Evolutionary conservation across 345 rosid genomes (phyloP), one percentile per base, ranked within the genome.

Genomic region (Nephelium lappaceum): DNA sequence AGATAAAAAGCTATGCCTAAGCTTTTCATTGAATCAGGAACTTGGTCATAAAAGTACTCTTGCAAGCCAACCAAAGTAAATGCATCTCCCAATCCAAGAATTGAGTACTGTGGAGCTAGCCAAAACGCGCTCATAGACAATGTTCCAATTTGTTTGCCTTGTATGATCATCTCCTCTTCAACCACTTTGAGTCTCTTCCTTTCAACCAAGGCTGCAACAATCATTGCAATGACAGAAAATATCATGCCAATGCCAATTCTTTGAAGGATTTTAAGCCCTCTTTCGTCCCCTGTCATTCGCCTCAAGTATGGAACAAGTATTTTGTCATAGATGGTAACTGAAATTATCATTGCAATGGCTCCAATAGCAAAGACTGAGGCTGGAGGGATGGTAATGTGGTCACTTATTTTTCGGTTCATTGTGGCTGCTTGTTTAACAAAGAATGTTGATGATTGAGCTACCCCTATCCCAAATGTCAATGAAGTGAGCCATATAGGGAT

Each of bases 1-100:
- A 89, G 87, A 67, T 86, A 89, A 23, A 93, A 72, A 3, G 91
- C 92, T 5, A 89, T 88, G 12, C 93, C 93, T 55, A 89, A 81
- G 66, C 89, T 90, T 79, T 89, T 83, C 92, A 91, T 88, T 1
- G 92, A 89, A 81, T 89, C 91, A 14, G 93, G 94, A 57, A 87
- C 89, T 82, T 91, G 92, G 76, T 87, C 94, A 73, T 90, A 90
- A 75, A 90, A 93, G 66, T 84, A 89, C 80, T 90, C 97, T 76
- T 90, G 94, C 77, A 91, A 81, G 11, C 94, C 92, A 25, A 88
- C 88, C 43, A 90, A 78, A 3, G 86, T 77, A 74, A 89, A 89
- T 71, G 84, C 89, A 55, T 93, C 92, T 21, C 86, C 95, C 8
- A 84, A 1, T 4, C 94, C 96, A 16, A 83, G 74, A 55, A 85